Conservation (phyloP, 1,284 basidiomycete species). For the Macrocybe sp. region DNA sequence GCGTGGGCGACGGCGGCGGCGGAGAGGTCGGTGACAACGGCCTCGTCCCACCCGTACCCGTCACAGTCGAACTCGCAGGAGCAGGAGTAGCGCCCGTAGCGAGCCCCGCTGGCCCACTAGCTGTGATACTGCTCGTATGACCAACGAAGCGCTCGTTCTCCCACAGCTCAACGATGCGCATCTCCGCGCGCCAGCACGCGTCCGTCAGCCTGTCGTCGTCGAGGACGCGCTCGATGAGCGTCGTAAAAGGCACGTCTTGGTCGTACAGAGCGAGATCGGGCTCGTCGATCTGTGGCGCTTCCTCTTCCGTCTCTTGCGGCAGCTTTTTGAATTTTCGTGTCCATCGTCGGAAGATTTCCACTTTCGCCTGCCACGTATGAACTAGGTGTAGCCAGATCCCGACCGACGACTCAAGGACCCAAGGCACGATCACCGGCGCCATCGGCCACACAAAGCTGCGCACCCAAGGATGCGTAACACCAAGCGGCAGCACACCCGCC, state of each 20-base stretch:
- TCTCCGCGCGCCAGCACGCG: conserved; percentile 54
- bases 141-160: conserved; percentile 68
- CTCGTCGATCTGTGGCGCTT: conserved; percentile 4
- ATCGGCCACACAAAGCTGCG: conserved; percentile 8
- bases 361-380: too few species aligned
- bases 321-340: background rate
- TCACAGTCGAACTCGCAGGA: too few species aligned
- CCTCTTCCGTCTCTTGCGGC: background rate
- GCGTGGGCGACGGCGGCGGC: too few species aligned
- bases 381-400: too few species aligned
- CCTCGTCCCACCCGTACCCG: too few species aligned
- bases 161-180: conserved; percentile 66
- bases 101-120: too few species aligned
- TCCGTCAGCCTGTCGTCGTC: conserved; percentile 66
- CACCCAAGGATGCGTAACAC: conserved; percentile 47
- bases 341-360: background rate
- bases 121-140: background rate
- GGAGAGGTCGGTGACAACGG: too few species aligned
- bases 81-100: background rate
- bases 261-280: background rate
- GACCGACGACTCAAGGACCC: too few species aligned
- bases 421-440: too few species aligned
- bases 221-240: conserved; percentile 36
- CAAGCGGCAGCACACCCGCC: conserved; percentile 48
- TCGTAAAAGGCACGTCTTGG: conserved; percentile 13